Evolutionary conservation across 345 rosid genomes (phyloP), one percentile per base, ranked within the genome.

Genomic region (Viola odorata): DNA sequence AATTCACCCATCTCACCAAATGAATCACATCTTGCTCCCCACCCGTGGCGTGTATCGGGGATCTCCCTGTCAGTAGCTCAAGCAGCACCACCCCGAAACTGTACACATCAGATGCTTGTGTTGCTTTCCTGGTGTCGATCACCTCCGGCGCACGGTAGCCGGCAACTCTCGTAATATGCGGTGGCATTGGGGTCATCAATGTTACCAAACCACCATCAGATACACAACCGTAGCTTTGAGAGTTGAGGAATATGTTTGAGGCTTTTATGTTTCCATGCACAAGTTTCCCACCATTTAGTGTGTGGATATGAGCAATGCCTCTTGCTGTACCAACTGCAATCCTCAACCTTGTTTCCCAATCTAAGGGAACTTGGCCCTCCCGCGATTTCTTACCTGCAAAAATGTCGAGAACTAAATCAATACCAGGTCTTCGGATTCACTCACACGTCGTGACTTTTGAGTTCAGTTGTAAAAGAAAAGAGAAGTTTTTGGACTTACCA

Each of bases 241-340:
- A 41, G 47, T 67, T 72, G 14, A 58, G 69, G 65, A 72, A 72
- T 39, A 72, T 48, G 60, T 72, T 72, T 1, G 76, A 67, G 64
- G 76, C 59, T 58, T 72, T 72, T n/a, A 72, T 66, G 76, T 72
- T 72, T 53, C 76, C 76, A 32, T 72, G 76, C 60, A 67, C 65
- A 5, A 67, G 72, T 16, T 72, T 66, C 4, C 68, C 68, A n/a
- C 64, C 64, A 41, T 62, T 72, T 11, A 57, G 72, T 41, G 60
- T 62, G 68, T 72, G 76, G 68, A 67, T 32, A 49, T 72, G 39
- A 36, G 57, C 64, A 39, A 72, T 67, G 44, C 76, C 76, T 52
- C 48, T 72, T 6, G 76, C 76, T 40, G 72, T 64, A 5, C 76
- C 76, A 10, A 67, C 52, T 52, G 59, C 72, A 38, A 72, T 45